Evolutionary conservation across 805 yeast genomes (phyloP).

Genomic region (Groenewaldozyma salmanticensis): DNA sequence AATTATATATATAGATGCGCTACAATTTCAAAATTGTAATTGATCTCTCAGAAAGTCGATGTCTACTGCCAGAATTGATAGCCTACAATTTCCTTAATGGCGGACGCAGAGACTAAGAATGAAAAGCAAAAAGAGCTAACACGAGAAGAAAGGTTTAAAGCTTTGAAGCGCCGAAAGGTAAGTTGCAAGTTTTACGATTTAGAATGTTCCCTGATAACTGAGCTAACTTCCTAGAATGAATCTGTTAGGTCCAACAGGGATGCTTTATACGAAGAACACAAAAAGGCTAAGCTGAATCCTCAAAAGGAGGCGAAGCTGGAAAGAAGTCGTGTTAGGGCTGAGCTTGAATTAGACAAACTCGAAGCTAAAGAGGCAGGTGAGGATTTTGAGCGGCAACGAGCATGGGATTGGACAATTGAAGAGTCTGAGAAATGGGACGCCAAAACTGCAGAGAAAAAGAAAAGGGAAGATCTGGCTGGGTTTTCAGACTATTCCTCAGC

Average conservation of each 20-base stretch:
- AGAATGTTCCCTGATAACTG: neutral
- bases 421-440: constrained; percentile 57
- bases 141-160: constrained; percentile 22
- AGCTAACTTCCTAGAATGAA: constrained; percentile 12
- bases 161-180: constrained; percentile 23
- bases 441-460: constrained; percentile 25
- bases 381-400: constrained; percentile 34
- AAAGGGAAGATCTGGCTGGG: constrained; percentile 26
- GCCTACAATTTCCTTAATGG: no score
- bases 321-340: constrained; percentile 29
- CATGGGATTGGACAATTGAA: constrained; percentile 50
- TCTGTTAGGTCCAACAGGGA: constrained; percentile 27
- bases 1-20: neutral
- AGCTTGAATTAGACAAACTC: constrained; percentile 30
- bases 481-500: constrained; percentile 39
- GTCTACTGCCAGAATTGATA: no score
- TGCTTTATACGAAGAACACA: constrained; percentile 31
- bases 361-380: constrained; percentile 31
- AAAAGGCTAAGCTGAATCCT: constrained; percentile 19
- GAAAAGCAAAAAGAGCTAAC: neutral
- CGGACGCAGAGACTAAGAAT: neutral
- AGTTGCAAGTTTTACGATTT: neutral
- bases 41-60: neutral
- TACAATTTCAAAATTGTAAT: neutral
- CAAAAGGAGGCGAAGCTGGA: constrained; percentile 23